Percentiles rank a stretch among this genome's conserved stretches.
These are phyloP conservation scores for Zea luxurians DNA, from an alignment of 176 grass and related monocot species.

Conservation along the genomic window DNA sequence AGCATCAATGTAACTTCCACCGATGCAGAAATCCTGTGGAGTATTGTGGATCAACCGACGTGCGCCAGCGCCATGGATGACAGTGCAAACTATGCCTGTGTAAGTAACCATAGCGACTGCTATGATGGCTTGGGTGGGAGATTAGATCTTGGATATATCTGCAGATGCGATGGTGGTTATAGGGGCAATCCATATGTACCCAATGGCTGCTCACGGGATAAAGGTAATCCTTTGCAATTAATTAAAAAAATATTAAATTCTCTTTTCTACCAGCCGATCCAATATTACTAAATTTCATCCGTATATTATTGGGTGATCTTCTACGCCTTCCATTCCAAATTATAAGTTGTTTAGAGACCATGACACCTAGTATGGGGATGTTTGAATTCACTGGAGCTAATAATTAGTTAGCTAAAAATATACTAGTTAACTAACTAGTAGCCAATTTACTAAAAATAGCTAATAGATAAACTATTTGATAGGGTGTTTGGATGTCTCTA, in stretches of 20 bases:
- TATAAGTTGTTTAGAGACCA: too few species aligned
- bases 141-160: background rate
- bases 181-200: background rate
- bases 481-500: too few species aligned
- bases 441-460: too few species aligned
- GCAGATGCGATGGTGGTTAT: background rate
- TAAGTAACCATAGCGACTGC: background rate
- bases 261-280: too few species aligned
- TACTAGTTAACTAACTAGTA: too few species aligned
- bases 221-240: background rate
- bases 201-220: background rate
- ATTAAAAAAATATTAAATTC: background rate
- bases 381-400: too few species aligned
- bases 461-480: too few species aligned
- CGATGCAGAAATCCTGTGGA: background rate
- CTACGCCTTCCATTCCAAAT: too few species aligned
- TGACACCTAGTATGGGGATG: too few species aligned
- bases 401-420: too few species aligned
- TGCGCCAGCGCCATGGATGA: background rate
- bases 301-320: too few species aligned
- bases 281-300: too few species aligned
- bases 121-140: background rate
- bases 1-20: background rate
- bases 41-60: background rate
- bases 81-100: background rate